Evolutionary conservation across 176 grass and related monocot species (phyloP), one percentile per base, ranked within the genome.

Genomic region (Oryza coarctata): DNA sequence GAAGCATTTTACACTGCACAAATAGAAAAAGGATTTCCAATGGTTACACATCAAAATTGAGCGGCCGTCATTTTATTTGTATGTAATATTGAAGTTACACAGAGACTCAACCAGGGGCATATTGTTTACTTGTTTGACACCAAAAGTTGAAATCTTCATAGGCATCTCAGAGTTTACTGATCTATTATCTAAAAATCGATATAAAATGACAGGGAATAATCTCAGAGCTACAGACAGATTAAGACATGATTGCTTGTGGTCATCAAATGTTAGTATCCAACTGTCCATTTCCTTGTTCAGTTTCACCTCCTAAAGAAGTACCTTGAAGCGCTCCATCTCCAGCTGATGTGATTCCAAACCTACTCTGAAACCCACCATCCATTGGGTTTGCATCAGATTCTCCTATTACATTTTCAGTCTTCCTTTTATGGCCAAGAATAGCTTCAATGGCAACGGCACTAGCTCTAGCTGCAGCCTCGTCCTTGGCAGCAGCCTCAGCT

Each of bases 391-490:
- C 52, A 32, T 75, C 43, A 71, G 65, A 18, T 1, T 35, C 73
- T 74, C 49, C 81, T 22, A 79, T 65, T 43, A 80, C 74, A n/a
- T 60, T 70, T 61, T 86, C 88, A 1, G 57, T 83, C 72, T 87
- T 93, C 84, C 80, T 93, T 89, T 65, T 93, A 73, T 89, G 74
- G 14, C 86, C 91, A 38, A 95, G 78, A 35, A 97, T 85, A 30
- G 91, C 85, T 61, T 92, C 86, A 65, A 97, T 92, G 70, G 94
- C 94, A 63, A 88, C 94, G 35, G 90, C 82, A 78, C 94, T 97
- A 57, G 92, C 94, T 77, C 83, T 88, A 12, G 94, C 92, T 12
- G 90, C 89, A 65, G 94, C 94, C 11, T 75, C 92, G 3, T 97
- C 92, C 83, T 89, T 88, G 5, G 90, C 92, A 3, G 83, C 85